Base-by-base conservation (phyloP, 2,329 filamentous ascomycete genomes). In the Trematosphaeria pertusa region DNA sequence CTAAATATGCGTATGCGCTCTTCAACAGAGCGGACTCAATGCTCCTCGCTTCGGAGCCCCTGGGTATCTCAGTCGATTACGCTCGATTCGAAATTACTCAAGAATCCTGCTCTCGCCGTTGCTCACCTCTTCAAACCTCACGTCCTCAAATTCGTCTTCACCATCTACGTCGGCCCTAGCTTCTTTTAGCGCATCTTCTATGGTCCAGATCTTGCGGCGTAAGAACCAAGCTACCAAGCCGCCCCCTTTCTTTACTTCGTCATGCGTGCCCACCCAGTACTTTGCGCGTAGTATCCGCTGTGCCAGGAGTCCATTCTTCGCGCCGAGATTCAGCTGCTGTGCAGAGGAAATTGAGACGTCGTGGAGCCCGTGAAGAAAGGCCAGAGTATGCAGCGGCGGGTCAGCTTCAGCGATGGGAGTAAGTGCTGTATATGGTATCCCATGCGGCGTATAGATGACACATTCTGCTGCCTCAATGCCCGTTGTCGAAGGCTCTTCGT, bases 241-340 rank as follows among this genome's bases (percentile, higher is more conserved):
- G 0, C 76, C 77, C 0, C 82, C 84, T 42, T 67, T 77, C 67
- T 87, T 87, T 4, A 81, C 72, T 64, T 87, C 85, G 54, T 87
- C 84, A 56, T 88, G 85, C 19, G 85, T 87, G 0, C 78, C 79
- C 14, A 87, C 69, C 85, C 85, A 88, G 58, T 87, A 87, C 54
- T 74, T 79, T 0, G 83, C 81, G 2, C 75, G 71, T 21, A 82
- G 67, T 4, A 78, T 67, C 12, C 75, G 67, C 47, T 83, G 83
- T 3, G 81, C 81, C 46, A 79, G 73, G 12, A 86, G 67, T 0
- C 82, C 85, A 58, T 87, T 87, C 48, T 81, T 73, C 0, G 79
- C 85, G 2, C 85, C 85, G 12, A 87, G 76, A 51, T 87, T 88
- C 24, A 87, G 71, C 64, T 87, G 84, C 59, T 82, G 79, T 15